Percentiles rank a stretch among this genome's conserved stretches.
phyloP scores from a whole-genome alignment of 352 stramenopile genomes.

The Globisporangium ultimum region DNA sequence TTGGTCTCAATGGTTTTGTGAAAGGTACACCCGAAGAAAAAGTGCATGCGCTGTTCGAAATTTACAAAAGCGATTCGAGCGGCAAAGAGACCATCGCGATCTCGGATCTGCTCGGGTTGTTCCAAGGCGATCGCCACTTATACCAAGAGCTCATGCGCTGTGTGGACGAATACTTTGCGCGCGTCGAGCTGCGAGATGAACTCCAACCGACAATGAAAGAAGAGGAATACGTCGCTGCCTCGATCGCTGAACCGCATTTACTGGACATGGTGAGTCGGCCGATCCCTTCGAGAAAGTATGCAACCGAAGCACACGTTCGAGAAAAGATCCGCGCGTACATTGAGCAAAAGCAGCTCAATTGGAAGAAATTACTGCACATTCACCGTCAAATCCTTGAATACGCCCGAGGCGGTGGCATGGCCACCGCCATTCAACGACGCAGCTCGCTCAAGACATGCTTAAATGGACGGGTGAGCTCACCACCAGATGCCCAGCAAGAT shows the following conservation, averaged over 20 bases:
- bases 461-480: background rate
- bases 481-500: background rate
- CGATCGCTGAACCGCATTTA: conserved; percentile 30
- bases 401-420: background rate
- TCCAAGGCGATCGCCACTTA: conserved; percentile 40
- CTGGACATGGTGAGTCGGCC: conserved; percentile 36
- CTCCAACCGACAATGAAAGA: conserved; percentile 25
- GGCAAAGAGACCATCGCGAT: conserved; percentile 26
- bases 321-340: conserved; percentile 31
- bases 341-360: conserved; percentile 19
- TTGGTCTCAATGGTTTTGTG: conserved; percentile 41
- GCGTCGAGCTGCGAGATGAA: conserved; percentile 32
- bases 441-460: too few relatives aligned
- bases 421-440: too few relatives aligned
- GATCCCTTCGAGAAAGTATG: conserved; percentile 22
- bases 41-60: conserved; percentile 35
- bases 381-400: conserved; percentile 19
- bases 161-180: conserved; percentile 47
- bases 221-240: conserved; percentile 39
- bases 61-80: conserved; percentile 23
- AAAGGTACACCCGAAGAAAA: conserved; percentile 38
- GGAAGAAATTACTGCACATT: conserved; percentile 24
- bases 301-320: conserved; percentile 26
- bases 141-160: conserved; percentile 44
- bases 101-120: conserved; percentile 38